Evolutionary conservation across 352 stramenopile species (phyloP).

Genomic region (Ophiocytium majus): DNA sequence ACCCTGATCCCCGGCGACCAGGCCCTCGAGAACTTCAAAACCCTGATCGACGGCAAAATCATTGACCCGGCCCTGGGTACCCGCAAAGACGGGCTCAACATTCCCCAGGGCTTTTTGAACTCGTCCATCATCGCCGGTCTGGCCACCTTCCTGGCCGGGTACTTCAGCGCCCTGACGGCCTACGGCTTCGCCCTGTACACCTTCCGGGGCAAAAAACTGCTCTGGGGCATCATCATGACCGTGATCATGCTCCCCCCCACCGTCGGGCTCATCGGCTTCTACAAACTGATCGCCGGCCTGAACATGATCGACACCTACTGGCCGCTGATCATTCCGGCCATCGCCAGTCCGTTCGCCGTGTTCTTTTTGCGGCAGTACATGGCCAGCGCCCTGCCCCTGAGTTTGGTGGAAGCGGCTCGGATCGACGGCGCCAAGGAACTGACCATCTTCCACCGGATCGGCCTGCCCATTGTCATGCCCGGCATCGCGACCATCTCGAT

Average conservation of each 20-base stretch:
- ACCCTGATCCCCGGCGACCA: too few relatives aligned
- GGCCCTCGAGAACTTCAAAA: too few relatives aligned
- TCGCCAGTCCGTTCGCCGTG: neutral
- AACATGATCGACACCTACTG: neutral
- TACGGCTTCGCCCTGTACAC: neutral
- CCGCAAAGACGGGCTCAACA: too few relatives aligned
- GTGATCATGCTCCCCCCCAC: neutral
- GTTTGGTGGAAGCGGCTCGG: neutral
- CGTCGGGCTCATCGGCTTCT: neutral
- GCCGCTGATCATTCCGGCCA: neutral
- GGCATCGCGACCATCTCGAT: neutral
- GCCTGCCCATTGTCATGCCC: neutral
- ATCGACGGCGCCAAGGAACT: neutral
- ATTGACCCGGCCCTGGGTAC: too few relatives aligned
- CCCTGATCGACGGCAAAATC: too few relatives aligned
- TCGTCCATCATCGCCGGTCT: too few relatives aligned
- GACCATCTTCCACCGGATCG: neutral
- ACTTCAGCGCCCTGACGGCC: neutral
- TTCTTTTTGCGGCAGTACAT: neutral
- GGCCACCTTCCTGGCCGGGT: too few relatives aligned
- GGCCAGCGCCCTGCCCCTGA: neutral
- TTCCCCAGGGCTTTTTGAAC: too few relatives aligned
- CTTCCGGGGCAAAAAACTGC: neutral
- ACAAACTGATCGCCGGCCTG: neutral
- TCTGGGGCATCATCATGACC: neutral